phyloP scores from a whole-genome alignment of 2,329 filamentous ascomycete species.

The Aschersonia sp. region DNA sequence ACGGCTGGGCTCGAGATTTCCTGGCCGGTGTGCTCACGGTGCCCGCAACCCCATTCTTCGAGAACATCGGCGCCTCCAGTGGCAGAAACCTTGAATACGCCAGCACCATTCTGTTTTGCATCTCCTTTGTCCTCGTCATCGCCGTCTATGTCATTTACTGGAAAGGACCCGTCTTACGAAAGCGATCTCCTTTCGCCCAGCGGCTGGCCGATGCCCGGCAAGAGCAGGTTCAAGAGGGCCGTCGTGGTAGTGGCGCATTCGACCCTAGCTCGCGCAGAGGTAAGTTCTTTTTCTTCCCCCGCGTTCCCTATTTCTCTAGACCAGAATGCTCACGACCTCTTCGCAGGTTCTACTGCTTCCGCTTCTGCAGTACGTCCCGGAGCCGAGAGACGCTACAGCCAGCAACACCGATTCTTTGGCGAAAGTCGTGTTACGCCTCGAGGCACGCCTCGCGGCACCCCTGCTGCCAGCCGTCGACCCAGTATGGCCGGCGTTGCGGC shows the following conservation, averaged over 20 bases:
- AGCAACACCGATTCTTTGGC: slow-evolving; percentile 25
- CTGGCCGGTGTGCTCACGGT: slow-evolving; percentile 58
- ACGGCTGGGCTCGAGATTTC: slow-evolving; percentile 61
- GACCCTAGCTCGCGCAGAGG: slow-evolving; percentile 12
- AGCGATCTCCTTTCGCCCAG: slow-evolving; percentile 50
- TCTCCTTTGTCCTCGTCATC: slow-evolving; percentile 44
- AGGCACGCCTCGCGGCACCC: slow-evolving; percentile 21
- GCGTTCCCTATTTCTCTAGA: no score
- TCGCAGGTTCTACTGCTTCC: slow-evolving; percentile 9
- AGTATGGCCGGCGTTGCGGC: slow-evolving; percentile 8
- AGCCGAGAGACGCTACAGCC: slow-evolving; percentile 18
- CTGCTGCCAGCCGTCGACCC: slow-evolving; percentile 18
- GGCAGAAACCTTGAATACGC: slow-evolving; percentile 42
- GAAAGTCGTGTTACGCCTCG: slow-evolving; percentile 24
- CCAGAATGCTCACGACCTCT: no score
- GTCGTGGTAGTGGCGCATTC: slow-evolving; percentile 12
- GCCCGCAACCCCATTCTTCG: slow-evolving; percentile 50
- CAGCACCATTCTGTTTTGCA: slow-evolving; percentile 47
- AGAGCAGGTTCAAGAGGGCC: slow-evolving; percentile 14
- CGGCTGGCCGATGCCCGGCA: slow-evolving; percentile 33
- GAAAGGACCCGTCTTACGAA: slow-evolving; percentile 44
- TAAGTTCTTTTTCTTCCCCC: slow-evolving; percentile 9
- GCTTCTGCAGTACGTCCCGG: slow-evolving; percentile 7
- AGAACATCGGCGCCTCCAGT: slow-evolving; percentile 33
- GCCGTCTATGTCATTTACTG: slow-evolving; percentile 55